These are phyloP conservation scores for Starmerella vaccinii DNA, from an alignment of 805 yeast genomes.

Conservation along the genomic window DNA sequence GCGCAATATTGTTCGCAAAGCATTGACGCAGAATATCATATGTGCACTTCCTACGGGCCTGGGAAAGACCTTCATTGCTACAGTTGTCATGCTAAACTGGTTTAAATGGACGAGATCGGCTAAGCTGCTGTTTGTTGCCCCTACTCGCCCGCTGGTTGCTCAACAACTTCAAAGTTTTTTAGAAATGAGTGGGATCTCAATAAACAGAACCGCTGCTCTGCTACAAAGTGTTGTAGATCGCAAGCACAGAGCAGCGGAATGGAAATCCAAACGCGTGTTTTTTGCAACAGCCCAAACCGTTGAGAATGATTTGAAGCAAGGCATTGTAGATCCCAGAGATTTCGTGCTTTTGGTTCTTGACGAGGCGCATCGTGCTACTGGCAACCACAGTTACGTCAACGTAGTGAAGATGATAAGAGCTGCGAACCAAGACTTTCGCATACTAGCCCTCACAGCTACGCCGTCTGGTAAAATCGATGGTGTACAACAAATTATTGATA, in stretches of 20 bases:
- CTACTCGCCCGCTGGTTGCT: slow-evolving; percentile 90
- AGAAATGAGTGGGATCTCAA: slow-evolving; percentile 73
- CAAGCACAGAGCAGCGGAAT: slow-evolving; percentile 58
- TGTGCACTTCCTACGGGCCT: slow-evolving; percentile 96
- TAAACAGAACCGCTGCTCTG: slow-evolving; percentile 42
- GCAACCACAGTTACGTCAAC: slow-evolving; percentile 78
- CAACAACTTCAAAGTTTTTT: slow-evolving; percentile 93
- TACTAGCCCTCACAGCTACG: slow-evolving; percentile 88
- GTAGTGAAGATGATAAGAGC: slow-evolving; percentile 60
- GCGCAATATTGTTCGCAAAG: slow-evolving; percentile 59
- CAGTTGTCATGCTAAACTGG: slow-evolving; percentile 84
- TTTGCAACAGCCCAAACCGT: slow-evolving; percentile 96
- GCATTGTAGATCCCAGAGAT: slow-evolving; percentile 63
- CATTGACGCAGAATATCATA: slow-evolving; percentile 61
- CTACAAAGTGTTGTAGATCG: slow-evolving; percentile 41
- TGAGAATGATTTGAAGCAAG: slow-evolving; percentile 73
- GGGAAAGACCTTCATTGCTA: slow-evolving; percentile 94
- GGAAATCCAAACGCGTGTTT: slow-evolving; percentile 68
- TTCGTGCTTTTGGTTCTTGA: slow-evolving; percentile 74
- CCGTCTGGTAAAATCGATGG: slow-evolving; percentile 84
- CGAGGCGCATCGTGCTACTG: slow-evolving; percentile 92
- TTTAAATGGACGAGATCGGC: slow-evolving; percentile 72
- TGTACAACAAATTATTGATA: slow-evolving; percentile 73
- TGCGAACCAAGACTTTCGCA: slow-evolving; percentile 56
- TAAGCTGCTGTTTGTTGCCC: slow-evolving; percentile 89